These are phyloP conservation scores for Hibiscus trionum DNA, from an alignment of 345 rosid species.

Conservation along the genomic window DNA sequence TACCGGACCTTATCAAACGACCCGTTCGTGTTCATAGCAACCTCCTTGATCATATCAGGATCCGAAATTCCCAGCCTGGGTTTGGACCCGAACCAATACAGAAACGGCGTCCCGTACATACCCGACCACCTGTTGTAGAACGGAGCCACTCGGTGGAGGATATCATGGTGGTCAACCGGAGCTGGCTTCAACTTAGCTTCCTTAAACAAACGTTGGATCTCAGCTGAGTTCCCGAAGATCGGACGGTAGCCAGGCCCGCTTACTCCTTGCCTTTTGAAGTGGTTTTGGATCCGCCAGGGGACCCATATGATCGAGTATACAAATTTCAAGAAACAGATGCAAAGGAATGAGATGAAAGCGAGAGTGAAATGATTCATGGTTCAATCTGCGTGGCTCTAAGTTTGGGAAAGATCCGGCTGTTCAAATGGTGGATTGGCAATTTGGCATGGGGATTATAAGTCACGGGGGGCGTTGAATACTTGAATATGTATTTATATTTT, in stretches of 20 bases:
- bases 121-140: slow-evolving; percentile 53
- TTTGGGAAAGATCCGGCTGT: not conserved
- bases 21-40: slow-evolving; percentile 33
- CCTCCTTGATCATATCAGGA: slow-evolving; percentile 53
- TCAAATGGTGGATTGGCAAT: not conserved
- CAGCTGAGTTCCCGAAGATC: slow-evolving; percentile 54
- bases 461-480: not conserved
- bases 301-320: slow-evolving; percentile 34
- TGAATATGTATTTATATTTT: not conserved
- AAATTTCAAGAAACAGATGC: slow-evolving; percentile 27
- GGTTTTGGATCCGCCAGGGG: slow-evolving; percentile 46
- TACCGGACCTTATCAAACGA: slow-evolving; percentile 29
- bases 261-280: slow-evolving; percentile 45
- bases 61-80: slow-evolving; percentile 63
- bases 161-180: slow-evolving; percentile 28
- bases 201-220: slow-evolving; percentile 31
- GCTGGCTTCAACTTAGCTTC: slow-evolving; percentile 43
- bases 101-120: slow-evolving; percentile 47
- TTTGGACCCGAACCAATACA: slow-evolving; percentile 71
- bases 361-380: slow-evolving; percentile 17
- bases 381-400: not conserved
- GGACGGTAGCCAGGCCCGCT: slow-evolving; percentile 50
- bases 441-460: not conserved
- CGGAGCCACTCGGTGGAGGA: slow-evolving; percentile 43
- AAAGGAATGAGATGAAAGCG: slow-evolving; percentile 12